Conservation (phyloP, 164 flowering plant genomes). For the Nymphaea colorata region DNA sequence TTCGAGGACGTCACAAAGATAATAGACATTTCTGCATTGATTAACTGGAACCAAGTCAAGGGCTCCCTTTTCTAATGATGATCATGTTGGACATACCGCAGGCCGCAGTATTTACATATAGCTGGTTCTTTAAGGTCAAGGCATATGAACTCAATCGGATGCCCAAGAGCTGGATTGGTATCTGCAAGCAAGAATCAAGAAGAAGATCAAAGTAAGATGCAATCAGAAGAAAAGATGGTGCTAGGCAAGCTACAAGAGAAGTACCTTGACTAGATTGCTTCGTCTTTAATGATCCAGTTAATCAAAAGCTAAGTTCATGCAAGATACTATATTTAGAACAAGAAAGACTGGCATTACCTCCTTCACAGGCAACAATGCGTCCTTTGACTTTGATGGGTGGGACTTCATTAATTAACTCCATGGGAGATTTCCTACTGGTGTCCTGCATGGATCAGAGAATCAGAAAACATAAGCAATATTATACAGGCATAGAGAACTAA, state of each 20-base stretch:
- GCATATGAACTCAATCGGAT: slow-evolving; percentile 94
- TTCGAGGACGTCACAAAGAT: background rate
- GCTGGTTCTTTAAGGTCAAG: slow-evolving; percentile 78
- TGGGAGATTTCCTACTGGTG: slow-evolving; percentile 90
- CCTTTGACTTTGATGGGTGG: slow-evolving; percentile 93
- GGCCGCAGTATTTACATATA: slow-evolving; percentile 93
- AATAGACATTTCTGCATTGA: background rate
- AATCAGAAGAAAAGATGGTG: background rate
- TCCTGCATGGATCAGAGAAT: slow-evolving; percentile 28
- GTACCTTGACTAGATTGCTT: background rate
- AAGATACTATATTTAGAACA: too few relatives aligned
- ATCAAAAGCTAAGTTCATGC: too few relatives aligned
- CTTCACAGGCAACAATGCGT: slow-evolving; percentile 94
- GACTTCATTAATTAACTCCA: slow-evolving; percentile 94
- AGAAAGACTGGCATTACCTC: slow-evolving; percentile 50
- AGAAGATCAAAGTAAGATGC: background rate
- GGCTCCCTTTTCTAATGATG: slow-evolving; percentile 24
- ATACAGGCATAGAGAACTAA: background rate
- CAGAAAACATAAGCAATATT: background rate
- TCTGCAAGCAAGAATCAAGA: slow-evolving; percentile 26
- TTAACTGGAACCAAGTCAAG: background rate
- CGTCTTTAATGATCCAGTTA: background rate
- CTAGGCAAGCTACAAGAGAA: background rate
- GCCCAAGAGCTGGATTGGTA: slow-evolving; percentile 81
- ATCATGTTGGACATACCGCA: slow-evolving; percentile 69